These are phyloP conservation scores for Loxodes magnus DNA, from an alignment of 73 alveolate genomes.

Conservation along the genomic window DNA sequence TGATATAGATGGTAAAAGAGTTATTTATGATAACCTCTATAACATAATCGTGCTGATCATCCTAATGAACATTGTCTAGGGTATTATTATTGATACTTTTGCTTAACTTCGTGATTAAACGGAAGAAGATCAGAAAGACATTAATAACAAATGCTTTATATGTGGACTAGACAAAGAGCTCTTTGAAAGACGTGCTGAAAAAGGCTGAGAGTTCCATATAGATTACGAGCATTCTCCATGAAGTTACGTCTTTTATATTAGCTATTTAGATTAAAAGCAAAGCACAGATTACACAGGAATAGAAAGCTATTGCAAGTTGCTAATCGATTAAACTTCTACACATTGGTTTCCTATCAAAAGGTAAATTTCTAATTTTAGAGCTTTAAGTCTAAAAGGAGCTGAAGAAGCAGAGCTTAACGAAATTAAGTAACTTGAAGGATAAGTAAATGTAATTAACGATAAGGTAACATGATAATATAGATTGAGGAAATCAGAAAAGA, in stretches of 20 bases:
- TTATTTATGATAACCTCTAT: conserved; percentile 35
- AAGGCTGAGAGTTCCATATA: conserved; percentile 62
- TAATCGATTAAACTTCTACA: conserved; percentile 55
- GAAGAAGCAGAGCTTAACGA: no score
- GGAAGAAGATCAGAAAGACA: conserved; percentile 60
- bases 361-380: no score
- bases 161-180: conserved; percentile 85
- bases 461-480: no score
- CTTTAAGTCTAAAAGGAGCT: no score
- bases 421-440: no score
- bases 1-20: conserved; percentile 14
- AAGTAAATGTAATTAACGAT: no score
- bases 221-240: conserved; percentile 76
- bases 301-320: conserved; percentile 83
- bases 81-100: conserved; percentile 92
- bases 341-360: conserved; percentile 81
- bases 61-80: conserved; percentile 36
- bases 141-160: conserved; percentile 80
- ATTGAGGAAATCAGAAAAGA: no score
- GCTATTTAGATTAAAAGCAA: conserved; percentile 69
- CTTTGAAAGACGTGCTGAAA: conserved; percentile 60
- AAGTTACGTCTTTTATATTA: conserved; percentile 80
- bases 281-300: conserved; percentile 88
- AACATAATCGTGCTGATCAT: conserved; percentile 29
- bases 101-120: conserved; percentile 82